Base-by-base conservation (phyloP, 768 basidiomycete species). In the Mycena metata region DNA sequence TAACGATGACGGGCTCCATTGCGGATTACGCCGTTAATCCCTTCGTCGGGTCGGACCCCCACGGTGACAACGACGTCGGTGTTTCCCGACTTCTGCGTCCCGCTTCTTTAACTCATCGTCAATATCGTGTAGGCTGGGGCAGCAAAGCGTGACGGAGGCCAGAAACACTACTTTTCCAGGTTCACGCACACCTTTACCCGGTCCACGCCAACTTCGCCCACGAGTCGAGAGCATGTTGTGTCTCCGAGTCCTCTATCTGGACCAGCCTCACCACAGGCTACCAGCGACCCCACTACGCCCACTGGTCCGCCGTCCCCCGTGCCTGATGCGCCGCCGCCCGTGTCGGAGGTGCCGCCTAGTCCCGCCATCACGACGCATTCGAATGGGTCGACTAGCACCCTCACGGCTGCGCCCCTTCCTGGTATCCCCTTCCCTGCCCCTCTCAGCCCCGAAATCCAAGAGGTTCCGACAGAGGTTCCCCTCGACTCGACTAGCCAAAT, bases 1-100 rank as follows among this genome's bases (percentile, higher is more conserved):
- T 72, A n/a, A 72, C 67, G 2, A 68, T 72, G 30, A 72, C 70
- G 23, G 70, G 64, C 35, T 72, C 70, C 6, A 65, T 72, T n/a
- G 70, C 67, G 19, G 67, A 72, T 19, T 72, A 72, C 36, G 60
- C 52, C 35, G 26, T 41, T 2, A 72, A 72, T 52, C 66, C 70
- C n/a, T 72, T 72, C 55, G 33, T 65, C 13, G 66, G 67, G 11
- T 49, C 6, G 12, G 62, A 71, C 43, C 58, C 60, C 0, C 35
- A 64, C 51, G 57, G 24, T 8, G 46, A 16, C 23, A 41, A 39
- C 39, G 58, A 60, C 33, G 63, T 60, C 39, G 52, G 63, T 55
- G 36, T 57, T 36, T 59, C 17, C 33, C 23, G 35, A 33, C 43
- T 61, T 36, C 19, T 65, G 19, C 58, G 26, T 41, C 39, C 65